These are phyloP conservation scores for Theobroma grandiflorum DNA, from an alignment of 441 rosid species.

Conservation along the genomic window DNA sequence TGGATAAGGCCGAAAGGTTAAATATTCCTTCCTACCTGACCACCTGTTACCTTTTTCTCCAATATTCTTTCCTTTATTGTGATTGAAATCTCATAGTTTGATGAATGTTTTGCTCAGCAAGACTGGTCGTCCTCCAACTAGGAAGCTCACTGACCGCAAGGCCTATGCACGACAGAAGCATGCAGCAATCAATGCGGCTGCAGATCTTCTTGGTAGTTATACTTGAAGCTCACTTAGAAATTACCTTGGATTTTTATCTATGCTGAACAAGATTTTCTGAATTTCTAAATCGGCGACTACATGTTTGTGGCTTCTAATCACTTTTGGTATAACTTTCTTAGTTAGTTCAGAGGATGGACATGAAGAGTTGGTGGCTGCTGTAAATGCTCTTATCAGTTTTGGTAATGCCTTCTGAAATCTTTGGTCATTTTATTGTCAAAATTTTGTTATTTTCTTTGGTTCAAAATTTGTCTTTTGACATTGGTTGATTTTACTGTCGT, in stretches of 20 bases:
- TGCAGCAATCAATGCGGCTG: constrained; percentile 59
- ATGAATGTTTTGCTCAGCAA: constrained; percentile 65
- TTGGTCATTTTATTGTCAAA: constrained; percentile 24
- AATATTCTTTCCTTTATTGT: constrained; percentile 18
- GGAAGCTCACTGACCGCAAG: constrained; percentile 97
- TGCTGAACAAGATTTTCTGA: constrained; percentile 14
- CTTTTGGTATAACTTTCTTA: constrained; percentile 43
- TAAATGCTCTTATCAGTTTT: constrained; percentile 72
- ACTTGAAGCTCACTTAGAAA: constrained; percentile 31
- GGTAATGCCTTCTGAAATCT: constrained; percentile 47
- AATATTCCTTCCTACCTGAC: constrained; percentile 11
- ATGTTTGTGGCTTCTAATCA: constrained; percentile 31
- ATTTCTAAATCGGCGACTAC: constrained; percentile 7
- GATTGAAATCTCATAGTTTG: constrained; percentile 40
- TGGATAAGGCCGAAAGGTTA: constrained; percentile 89
- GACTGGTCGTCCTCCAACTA: constrained; percentile 88
- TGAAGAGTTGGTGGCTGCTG: constrained; percentile 96
- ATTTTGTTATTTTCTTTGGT: constrained; percentile 24
- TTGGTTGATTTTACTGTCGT: constrained; percentile 43
- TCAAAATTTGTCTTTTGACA: constrained; percentile 18
- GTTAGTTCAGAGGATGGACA: constrained; percentile 91
- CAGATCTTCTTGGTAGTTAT: constrained; percentile 89
- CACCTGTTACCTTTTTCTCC: constrained; percentile 4
- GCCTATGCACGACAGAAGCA: constrained; percentile 87
- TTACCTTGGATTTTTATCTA: constrained; percentile 23